phyloP scores from a whole-genome alignment of 2,329 filamentous ascomycete genomes.

The Microsporum audouinii region DNA sequence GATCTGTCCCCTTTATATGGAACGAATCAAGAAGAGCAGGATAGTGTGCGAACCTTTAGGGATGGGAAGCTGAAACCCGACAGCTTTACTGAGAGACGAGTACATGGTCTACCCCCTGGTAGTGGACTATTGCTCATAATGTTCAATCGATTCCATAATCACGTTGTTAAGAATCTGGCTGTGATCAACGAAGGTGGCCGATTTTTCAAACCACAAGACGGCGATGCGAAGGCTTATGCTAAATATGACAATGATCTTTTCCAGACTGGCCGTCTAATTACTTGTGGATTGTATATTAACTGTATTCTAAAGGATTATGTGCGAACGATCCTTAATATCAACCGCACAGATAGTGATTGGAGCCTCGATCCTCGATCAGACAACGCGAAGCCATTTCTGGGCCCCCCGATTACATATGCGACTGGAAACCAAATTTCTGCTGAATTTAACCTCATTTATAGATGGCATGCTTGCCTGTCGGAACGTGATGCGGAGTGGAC shows the following conservation, averaged over 20 bases:
- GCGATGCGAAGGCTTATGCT: conserved; percentile 29
- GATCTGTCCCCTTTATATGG: conserved; percentile 39
- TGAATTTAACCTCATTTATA: conserved; percentile 45
- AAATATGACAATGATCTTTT: conserved; percentile 28
- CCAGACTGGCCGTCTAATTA: conserved; percentile 25
- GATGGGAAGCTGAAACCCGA: conserved; percentile 31
- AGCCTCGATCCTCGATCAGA: conserved; percentile 35
- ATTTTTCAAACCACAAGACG: conserved; percentile 20
- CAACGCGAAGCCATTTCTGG: conserved; percentile 16
- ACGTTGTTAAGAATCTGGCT: conserved; percentile 27
- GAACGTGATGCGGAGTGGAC: conserved; percentile 63
- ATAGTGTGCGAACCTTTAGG: conserved; percentile 26
- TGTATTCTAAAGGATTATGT: conserved; percentile 28
- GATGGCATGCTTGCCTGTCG: conserved; percentile 53
- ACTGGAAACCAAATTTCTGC: conserved; percentile 42
- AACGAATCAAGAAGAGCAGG: conserved; percentile 25
- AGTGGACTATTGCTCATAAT: conserved; percentile 26
- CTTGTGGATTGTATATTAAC: conserved; percentile 25
- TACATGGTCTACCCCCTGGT: conserved; percentile 26
- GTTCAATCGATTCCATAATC: conserved; percentile 33
- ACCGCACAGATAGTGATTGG: conserved; percentile 33
- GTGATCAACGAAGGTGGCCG: conserved; percentile 35
- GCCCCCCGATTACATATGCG: conserved; percentile 27
- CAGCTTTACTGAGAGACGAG: conserved; percentile 25
- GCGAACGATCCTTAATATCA: conserved; percentile 25